These are phyloP conservation scores for Myxozyma neglecta DNA, from an alignment of 805 yeast genomes.

Conservation along the genomic window DNA sequence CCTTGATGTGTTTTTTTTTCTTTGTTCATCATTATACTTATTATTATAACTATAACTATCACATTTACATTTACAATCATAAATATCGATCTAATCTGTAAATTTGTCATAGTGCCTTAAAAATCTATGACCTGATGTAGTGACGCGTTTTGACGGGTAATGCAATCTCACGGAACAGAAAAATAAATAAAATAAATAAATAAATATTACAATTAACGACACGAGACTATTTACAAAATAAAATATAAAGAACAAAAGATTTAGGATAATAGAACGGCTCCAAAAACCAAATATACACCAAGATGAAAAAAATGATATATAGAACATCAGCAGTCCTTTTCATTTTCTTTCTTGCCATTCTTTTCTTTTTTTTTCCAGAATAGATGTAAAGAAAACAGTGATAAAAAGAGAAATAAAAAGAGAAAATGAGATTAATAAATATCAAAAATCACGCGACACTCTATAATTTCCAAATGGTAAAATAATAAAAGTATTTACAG, in stretches of 20 bases:
- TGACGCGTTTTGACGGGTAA: too few species aligned
- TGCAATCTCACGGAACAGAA: too few species aligned
- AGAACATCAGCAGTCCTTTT: not conserved
- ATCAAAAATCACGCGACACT: too few species aligned
- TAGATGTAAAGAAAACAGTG: too few species aligned
- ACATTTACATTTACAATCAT: not conserved
- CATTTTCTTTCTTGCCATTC: not conserved
- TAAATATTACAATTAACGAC: not conserved
- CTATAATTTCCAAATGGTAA: too few species aligned
- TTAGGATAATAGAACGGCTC: not conserved
- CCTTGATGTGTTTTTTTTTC: not conserved
- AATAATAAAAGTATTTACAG: too few species aligned
- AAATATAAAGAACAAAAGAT: not conserved
- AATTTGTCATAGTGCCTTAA: too few species aligned
- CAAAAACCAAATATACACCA: not conserved
- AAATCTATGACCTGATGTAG: too few species aligned
- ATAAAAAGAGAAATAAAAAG: too few species aligned
- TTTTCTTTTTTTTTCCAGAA: not conserved
- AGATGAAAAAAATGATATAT: not conserved
- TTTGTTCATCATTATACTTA: not conserved
- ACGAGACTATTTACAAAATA: constrained; percentile 1
- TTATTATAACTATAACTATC: not conserved
- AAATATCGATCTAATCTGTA: too few species aligned
- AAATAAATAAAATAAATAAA: not conserved
- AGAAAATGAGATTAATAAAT: too few species aligned